Evolutionary conservation across 352 stramenopile species (phyloP).

Genomic region (Phytophthora kernoviae): DNA sequence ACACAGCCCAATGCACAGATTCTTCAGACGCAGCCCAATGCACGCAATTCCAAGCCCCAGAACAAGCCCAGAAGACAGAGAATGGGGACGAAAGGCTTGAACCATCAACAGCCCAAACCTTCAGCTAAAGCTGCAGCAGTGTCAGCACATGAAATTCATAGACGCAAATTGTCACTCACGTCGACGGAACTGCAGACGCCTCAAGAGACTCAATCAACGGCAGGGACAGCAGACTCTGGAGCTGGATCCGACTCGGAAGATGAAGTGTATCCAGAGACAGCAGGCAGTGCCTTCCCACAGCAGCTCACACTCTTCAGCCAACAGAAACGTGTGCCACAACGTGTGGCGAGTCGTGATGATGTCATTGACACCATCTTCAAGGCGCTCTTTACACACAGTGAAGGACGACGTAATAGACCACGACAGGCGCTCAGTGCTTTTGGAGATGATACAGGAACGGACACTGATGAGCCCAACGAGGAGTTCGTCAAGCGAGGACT

Average conservation of each 20-base stretch:
- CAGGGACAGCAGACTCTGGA: constrained; percentile 5
- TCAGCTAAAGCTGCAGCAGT: constrained; percentile 16
- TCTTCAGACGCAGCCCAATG: constrained; percentile 16
- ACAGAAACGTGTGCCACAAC: constrained; percentile 79
- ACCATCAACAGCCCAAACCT: constrained; percentile 15
- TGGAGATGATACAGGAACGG: constrained; percentile 75
- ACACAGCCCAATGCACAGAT: constrained; percentile 15
- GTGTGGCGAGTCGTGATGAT: constrained; percentile 73
- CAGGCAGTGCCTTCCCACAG: constrained; percentile 68
- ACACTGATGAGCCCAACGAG: constrained; percentile 83
- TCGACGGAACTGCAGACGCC: constrained; percentile 18
- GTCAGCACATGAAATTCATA: constrained; percentile 26
- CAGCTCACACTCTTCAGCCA: constrained; percentile 77
- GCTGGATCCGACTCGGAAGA: constrained; percentile 50
- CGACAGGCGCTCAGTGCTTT: constrained; percentile 61
- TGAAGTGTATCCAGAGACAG: constrained; percentile 67
- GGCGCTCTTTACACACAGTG: constrained; percentile 63
- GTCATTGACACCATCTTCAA: constrained; percentile 86
- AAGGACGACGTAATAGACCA: constrained; percentile 28
- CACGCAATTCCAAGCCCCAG: constrained; percentile 15
- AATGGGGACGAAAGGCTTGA: constrained; percentile 56
- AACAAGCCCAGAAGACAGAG: constrained; percentile 54
- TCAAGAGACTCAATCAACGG: background rate
- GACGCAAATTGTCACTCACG: constrained; percentile 47
- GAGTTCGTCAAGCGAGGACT: constrained; percentile 86